These are phyloP conservation scores for Paecilomyces niveus DNA, from an alignment of 2,329 filamentous ascomycete species.

Conservation along the genomic window DNA sequence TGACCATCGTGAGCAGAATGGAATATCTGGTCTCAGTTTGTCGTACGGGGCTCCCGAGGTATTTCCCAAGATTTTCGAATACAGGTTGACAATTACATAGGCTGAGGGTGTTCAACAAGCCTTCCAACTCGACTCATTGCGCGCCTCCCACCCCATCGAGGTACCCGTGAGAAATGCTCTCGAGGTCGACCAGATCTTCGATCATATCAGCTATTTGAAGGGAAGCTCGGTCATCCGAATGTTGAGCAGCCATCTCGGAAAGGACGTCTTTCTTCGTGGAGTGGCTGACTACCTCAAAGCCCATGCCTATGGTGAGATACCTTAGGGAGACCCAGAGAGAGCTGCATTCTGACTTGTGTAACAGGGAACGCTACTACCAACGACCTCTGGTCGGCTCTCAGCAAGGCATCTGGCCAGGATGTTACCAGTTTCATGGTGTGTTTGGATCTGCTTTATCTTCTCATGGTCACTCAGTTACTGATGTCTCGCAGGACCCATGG, in stretches of 20 bases:
- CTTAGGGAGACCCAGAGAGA: background rate
- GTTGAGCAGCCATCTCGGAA: conserved; percentile 83
- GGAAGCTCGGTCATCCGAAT: conserved; percentile 95
- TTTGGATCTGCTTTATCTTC: background rate
- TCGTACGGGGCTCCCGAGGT: conserved; percentile 58
- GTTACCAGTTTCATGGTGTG: conserved; percentile 73
- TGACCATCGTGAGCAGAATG: conserved; percentile 54
- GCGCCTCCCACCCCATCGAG: conserved; percentile 91
- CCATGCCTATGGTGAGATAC: conserved; percentile 64
- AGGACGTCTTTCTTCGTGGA: conserved; percentile 81
- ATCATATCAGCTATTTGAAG: conserved; percentile 93
- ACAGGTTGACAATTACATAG: conserved; percentile 39
- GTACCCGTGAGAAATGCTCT: conserved; percentile 89
- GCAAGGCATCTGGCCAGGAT: conserved; percentile 79
- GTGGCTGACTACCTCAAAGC: conserved; percentile 84
- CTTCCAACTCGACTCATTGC: conserved; percentile 80
- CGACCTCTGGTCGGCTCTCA: conserved; percentile 83
- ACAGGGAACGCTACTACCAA: conserved; percentile 73
- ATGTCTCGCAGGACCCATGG: conserved; percentile 59
- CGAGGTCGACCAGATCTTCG: conserved; percentile 97
- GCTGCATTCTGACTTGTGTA: background rate
- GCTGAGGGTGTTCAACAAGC: conserved; percentile 90
- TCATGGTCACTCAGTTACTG: conserved; percentile 6
- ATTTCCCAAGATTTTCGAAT: conserved; percentile 26
- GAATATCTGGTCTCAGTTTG: conserved; percentile 97